Percentiles rank a stretch among this genome's conserved stretches.
Conservation (phyloP, 129 eudicot genomes). For the sunflower (Helianthus annuus) region HanXRQr2.0-SUNRISE NC_035440.2:153067-153566, state of each 20-base stretch:
- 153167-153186: slow-evolving; percentile 47
- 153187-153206: slow-evolving; percentile 63
- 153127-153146: slow-evolving; percentile 61
- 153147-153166: slow-evolving; percentile 71
- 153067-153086: slow-evolving; percentile 63
- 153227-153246: slow-evolving; percentile 52
- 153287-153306: slow-evolving; percentile 62
- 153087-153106: slow-evolving; percentile 75
- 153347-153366: no score
- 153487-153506: slow-evolving; percentile 71
- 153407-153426: slow-evolving; percentile 48
- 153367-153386: no score
- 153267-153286: slow-evolving; percentile 50
- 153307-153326: slow-evolving; percentile 53
- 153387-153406: no score
- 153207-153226: slow-evolving; percentile 63
- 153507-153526: slow-evolving; percentile 60
- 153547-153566: slow-evolving; percentile 70
- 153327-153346: slow-evolving; percentile 48
- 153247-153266: slow-evolving; percentile 43
- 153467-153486: slow-evolving; percentile 59
- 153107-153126: slow-evolving; percentile 72
- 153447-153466: slow-evolving; percentile 45
- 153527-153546: slow-evolving; percentile 47
- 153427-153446: slow-evolving; percentile 48